Evolutionary conservation across 2,329 filamentous ascomycete genomes (phyloP).

Genomic region (Monosporascus ibericus): DNA sequence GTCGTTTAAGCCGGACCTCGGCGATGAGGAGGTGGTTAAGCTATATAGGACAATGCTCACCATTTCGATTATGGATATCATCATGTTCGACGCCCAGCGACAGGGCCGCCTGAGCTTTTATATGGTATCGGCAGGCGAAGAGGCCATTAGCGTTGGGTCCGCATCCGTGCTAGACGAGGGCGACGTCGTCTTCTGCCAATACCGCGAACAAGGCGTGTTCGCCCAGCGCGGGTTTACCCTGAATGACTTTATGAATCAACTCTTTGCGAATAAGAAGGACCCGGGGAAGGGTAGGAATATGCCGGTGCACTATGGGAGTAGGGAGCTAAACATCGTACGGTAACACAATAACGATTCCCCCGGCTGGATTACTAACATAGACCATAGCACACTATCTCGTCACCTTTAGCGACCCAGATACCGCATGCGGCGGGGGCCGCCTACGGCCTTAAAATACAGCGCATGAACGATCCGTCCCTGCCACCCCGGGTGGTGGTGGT

Average conservation of each 20-base stretch:
- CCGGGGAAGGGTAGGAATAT: conserved; percentile 82
- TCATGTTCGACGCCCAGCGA: conserved; percentile 97
- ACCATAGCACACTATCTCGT: conserved; percentile 72
- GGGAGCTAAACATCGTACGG: conserved; percentile 73
- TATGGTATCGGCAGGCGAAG: conserved; percentile 93
- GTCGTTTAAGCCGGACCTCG: conserved; percentile 61
- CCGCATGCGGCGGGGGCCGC: conserved; percentile 83
- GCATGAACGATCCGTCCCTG: conserved; percentile 61
- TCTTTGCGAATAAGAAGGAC: conserved; percentile 84
- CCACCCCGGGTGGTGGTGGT: conserved; percentile 67
- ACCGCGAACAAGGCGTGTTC: conserved; percentile 89
- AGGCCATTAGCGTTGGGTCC: conserved; percentile 86
- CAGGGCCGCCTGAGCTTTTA: conserved; percentile 95
- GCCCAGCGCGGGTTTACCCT: conserved; percentile 82
- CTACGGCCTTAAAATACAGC: conserved; percentile 80
- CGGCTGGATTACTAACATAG: conserved; percentile 7
- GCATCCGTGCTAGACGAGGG: conserved; percentile 76
- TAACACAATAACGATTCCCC: background rate
- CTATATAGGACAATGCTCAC: conserved; percentile 61
- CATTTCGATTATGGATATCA: conserved; percentile 82
- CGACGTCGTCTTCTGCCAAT: conserved; percentile 91
- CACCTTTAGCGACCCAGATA: conserved; percentile 80
- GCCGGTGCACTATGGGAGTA: conserved; percentile 93
- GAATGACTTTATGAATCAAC: conserved; percentile 88
- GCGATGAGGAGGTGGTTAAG: conserved; percentile 54